Evolutionary conservation across 345 rosid species (phyloP), one percentile per base, ranked within the genome.

Genomic region (Triadica sebifera): DNA sequence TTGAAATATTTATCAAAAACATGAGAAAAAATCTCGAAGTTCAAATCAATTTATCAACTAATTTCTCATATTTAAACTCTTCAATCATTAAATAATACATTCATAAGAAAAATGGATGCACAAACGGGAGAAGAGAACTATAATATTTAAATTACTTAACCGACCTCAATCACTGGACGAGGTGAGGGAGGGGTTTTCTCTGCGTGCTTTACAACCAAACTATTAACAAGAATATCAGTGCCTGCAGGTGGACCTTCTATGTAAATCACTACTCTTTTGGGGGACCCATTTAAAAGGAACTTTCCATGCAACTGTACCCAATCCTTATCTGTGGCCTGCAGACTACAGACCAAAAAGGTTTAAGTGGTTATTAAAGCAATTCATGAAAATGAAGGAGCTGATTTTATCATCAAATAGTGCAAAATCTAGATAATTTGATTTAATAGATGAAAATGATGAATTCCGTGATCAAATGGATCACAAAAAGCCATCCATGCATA

Each of bases 201-300:
- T 11, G 98, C 98, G 62, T 86, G 97, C 83, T 89, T 91, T 15
- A 93, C 87, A 34, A 70, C 71, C 13, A 93, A 85, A 83, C 86
- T 86, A 65, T 93, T 89, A 63, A 94, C 73, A 70, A 94, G 96
- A 84, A 94, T 86, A 86, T 94, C 98, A 1, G 85, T 81, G 69
- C 97, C 98, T 34, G 92, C 84, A 25, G 98, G 91, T 2, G 99
- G 99, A 74, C 98, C 99, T 91, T 94, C 99, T 8, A 93, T 60
- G 80, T 91, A 94, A 71, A 93, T 84, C 57, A 93, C 87, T 19
- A 90, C 89, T 83, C 82, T 85, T 69, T 90, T 87, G 25, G 96
- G 93, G 29, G 89, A 83, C 59, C 89, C 94, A 81, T 94, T 94
- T 37, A 94, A 81, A 46, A 91, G 92, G 87, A 94, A 94, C 87